Base-by-base conservation (phyloP, 2,329 filamentous ascomycete species). In the Fusarium poae region DNA sequence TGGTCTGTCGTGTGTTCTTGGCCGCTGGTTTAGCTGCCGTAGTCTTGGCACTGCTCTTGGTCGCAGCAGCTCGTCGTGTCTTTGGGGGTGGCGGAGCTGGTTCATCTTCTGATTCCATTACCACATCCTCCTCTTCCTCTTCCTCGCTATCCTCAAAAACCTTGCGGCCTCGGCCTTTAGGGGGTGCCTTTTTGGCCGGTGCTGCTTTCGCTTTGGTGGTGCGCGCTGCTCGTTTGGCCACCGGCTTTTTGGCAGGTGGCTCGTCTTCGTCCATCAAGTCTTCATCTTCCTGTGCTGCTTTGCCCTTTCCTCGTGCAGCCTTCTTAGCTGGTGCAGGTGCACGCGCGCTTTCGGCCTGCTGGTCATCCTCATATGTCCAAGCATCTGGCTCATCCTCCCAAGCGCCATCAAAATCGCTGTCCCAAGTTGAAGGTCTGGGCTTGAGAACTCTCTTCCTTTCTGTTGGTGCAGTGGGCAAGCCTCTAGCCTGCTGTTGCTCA, bases 401-500 rank as follows among this genome's bases (percentile, higher is more conserved):
- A 51, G 86, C 85, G 0, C 94, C 96, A 50, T 97, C 91, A 27
- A 94, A 82, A 69, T 98, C 95, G n/a, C 89, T 92, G 75, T 98
- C 93, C 94, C 94, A 98, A 4, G 84, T 85, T 13, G 88, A 86
- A 2, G 95, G 95, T 77, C 90, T 92, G 1, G 92, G 90, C 76
- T 92, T 95, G 63, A 92, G 83, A 10, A 79, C 72, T 7, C 79
- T 74, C 34, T 77, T 78, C 15, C 76, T 67, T 83, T 88, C 60
- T 40, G 27, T 15, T 35, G 56, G 62, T 15, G 46, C 72, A 84
- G 85, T 43, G 50, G 79, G 70, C 74, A 86, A 81, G 4, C 92
- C 92, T 18, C 86, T 87, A 15, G 85, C 84, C 75, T 94, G 95
- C 72, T 89, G 81, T 49, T 90, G 87, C 78, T 95, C 94, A 60